phyloP scores from a whole-genome alignment of 805 yeast genomes.

The Schwanniomyces sp. region DNA sequence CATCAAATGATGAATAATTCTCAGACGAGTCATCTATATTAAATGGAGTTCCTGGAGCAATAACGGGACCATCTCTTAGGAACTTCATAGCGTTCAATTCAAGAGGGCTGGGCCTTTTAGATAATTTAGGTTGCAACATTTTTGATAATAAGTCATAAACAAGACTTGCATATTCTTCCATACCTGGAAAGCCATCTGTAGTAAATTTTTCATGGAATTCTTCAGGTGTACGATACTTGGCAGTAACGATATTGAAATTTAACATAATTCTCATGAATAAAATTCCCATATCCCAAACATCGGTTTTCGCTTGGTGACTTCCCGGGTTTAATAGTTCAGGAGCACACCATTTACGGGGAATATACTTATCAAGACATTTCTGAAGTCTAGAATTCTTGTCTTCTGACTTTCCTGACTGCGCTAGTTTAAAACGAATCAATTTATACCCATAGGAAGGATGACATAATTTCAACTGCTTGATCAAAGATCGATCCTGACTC shows the following conservation, averaged over 20 bases:
- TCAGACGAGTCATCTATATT: not conserved
- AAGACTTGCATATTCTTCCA: conserved; percentile 64
- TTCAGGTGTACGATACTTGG: conserved; percentile 53
- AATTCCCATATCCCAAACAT: conserved; percentile 92
- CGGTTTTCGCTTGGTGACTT: conserved; percentile 74
- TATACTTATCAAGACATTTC: conserved; percentile 5
- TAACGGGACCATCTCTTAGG: conserved; percentile 65
- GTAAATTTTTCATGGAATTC: conserved; percentile 27
- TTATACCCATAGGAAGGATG: conserved; percentile 52
- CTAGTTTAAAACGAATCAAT: conserved; percentile 25
- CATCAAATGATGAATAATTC: not conserved
- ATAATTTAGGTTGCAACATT: conserved; percentile 63
- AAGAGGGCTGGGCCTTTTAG: conserved; percentile 77
- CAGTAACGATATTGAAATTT: conserved; percentile 58
- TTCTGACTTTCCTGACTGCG: conserved; percentile 15
- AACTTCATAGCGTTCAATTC: conserved; percentile 85
- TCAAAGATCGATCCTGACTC: conserved; percentile 33
- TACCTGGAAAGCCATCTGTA: conserved; percentile 45
- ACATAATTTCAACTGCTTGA: conserved; percentile 57
- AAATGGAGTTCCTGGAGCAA: conserved; percentile 9
- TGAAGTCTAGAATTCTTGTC: not conserved
- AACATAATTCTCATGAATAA: conserved; percentile 49
- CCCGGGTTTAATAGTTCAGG: conserved; percentile 60
- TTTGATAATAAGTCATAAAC: conserved; percentile 64
- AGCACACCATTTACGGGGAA: conserved; percentile 63